Conservation (phyloP, 2,329 filamentous ascomycete species). For the Corniculantispora saksenae region DNA sequence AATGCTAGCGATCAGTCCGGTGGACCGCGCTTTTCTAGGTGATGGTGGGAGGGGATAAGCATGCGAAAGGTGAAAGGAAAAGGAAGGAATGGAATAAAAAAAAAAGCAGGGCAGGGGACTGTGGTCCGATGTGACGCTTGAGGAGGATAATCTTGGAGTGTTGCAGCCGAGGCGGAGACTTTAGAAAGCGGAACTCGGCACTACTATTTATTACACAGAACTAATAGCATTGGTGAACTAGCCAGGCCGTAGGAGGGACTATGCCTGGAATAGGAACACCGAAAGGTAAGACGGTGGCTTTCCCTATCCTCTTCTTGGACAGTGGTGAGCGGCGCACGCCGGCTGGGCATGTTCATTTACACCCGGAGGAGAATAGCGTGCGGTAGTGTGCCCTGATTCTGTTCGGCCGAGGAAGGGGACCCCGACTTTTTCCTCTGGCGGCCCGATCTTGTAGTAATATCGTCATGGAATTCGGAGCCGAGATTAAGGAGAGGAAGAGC, state of each 20-base stretch:
- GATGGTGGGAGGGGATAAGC: not conserved
- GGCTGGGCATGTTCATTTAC: not conserved
- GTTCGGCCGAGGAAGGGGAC: not conserved
- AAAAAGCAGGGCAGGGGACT: not conserved
- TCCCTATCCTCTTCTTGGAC: not conserved
- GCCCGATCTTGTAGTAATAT: not conserved
- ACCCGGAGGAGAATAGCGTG: not conserved
- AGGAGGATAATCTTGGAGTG: not conserved
- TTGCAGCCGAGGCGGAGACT: constrained; percentile 8
- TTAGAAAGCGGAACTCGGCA: constrained; percentile 4
- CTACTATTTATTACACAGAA: not conserved
- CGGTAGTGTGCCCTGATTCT: not conserved
- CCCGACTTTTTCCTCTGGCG: not conserved
- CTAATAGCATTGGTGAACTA: not conserved
- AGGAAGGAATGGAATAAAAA: not conserved
- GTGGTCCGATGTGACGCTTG: constrained; percentile 6
- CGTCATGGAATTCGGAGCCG: not conserved
- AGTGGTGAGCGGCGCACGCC: not conserved
- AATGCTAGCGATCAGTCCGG: not conserved
- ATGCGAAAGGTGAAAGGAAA: not conserved
- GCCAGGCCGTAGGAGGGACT: not conserved
- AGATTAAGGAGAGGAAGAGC: not conserved
- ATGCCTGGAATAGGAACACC: not conserved
- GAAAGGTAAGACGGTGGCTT: not conserved
- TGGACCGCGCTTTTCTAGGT: not conserved